phyloP scores from a whole-genome alignment of 192 early-diverging fungal genomes.

The Linderina pennispora region DNA sequence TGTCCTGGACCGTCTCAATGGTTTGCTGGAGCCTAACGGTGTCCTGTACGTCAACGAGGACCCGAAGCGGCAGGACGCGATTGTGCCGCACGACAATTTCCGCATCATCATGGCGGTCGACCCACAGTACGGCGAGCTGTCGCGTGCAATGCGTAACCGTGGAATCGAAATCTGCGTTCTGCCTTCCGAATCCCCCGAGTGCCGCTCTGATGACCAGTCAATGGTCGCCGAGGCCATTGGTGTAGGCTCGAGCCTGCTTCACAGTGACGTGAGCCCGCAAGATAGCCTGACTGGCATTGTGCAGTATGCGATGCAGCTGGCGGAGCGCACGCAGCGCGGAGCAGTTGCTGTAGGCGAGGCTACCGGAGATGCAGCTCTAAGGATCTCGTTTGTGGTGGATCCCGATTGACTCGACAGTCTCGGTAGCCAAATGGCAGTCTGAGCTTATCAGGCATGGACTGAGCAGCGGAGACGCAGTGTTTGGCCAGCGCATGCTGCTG shows the following conservation, averaged over 20 bases:
- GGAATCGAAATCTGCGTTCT: slow-evolving; percentile 79
- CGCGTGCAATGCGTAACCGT: slow-evolving; percentile 96
- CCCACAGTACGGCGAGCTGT: slow-evolving; percentile 87
- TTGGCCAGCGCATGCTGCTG: slow-evolving; percentile 18
- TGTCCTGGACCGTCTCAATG: slow-evolving; percentile 93
- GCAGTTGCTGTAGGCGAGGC: slow-evolving; percentile 1
- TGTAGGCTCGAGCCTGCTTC: slow-evolving; percentile 3
- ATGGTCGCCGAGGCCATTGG: slow-evolving; percentile 11
- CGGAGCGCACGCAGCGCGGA: slow-evolving; percentile 39
- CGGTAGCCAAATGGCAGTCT: slow-evolving; percentile 26
- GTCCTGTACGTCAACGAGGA: slow-evolving; percentile 87
- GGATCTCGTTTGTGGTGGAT: slow-evolving; percentile 3
- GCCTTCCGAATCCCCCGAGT: slow-evolving; percentile 1
- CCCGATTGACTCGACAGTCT: slow-evolving; percentile 8
- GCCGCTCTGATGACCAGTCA: slow-evolving; percentile 4
- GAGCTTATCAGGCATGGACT: not conserved
- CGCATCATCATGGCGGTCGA: slow-evolving; percentile 95
- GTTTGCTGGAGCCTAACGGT: slow-evolving; percentile 85
- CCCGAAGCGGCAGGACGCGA: slow-evolving; percentile 52
- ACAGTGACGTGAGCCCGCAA: not conserved
- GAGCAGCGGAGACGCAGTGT: not conserved
- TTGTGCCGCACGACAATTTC: slow-evolving; percentile 84
- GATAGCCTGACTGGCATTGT: slow-evolving; percentile 10
- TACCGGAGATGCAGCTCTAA: not conserved
- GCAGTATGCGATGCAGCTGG: slow-evolving; percentile 22